Base-by-base conservation (phyloP, 352 stramenopile species). In the Globisporangium carolinianum region DNA sequence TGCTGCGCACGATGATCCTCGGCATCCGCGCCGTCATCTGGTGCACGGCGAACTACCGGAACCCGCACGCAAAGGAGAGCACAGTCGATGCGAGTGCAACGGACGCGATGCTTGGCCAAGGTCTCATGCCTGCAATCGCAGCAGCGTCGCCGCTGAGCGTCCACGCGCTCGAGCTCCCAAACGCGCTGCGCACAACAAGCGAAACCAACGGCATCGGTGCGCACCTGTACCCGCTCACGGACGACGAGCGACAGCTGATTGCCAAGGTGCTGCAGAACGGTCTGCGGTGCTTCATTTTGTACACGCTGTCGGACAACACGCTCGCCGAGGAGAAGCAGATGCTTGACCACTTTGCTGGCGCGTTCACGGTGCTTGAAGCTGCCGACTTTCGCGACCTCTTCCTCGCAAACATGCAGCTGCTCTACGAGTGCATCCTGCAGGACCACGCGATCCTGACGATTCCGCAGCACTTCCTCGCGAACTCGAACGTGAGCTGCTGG, bases 21-120 rank as follows among this genome's bases (percentile, higher is more conserved):
- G 97, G 97, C 12, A 91, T 98, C 45, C 98, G 98, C 57, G 98
- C 94, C 9, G 79, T 99, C 5, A 97, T 99, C 53, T 99, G 94
- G 90, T 99, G 96, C 71, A 98, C 98, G 11, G 86, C 83, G 41
- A 97, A 97, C 71, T 95, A 95, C 60, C 81, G 86, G 24, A 94
- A 94, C 58, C 83, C 86, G n/a, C 73, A 92, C 15, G 86, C 79
- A 45, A 86, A 94, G 67, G 63, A 96, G 65, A 91, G 82, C 14
- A 89, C 75, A 0, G 87, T 89, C 36, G 86, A 95, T 51, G 78
- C 82, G 0, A 73, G 72, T 18, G 61, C 69, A 47, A 54, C 67
- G 36, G 75, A 77, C 53, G 53, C 53, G 11, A 47, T 65, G 8
- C 18, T 55, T 39, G 37, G 47, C 11, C 60, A 60, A 38, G 53